These are phyloP conservation scores for Yamadazyma diddensiae DNA, from an alignment of 1,139 yeast genomes.

Conservation along the genomic window DNA sequence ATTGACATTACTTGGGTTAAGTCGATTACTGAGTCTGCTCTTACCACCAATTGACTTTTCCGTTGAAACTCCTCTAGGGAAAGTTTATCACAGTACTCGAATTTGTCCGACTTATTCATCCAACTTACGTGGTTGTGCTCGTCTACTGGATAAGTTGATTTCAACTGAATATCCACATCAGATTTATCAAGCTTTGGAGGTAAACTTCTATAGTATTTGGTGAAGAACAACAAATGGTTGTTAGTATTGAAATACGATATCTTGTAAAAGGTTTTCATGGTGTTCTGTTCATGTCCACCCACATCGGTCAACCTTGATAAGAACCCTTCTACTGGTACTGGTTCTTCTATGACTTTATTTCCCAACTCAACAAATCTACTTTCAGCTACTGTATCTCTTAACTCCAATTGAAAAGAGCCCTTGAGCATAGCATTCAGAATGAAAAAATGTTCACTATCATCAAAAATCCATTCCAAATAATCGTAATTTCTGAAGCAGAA, in stretches of 20 bases:
- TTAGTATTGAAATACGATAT: slow-evolving; percentile 63
- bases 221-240: slow-evolving; percentile 59
- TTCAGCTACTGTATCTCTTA: slow-evolving; percentile 40
- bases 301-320: slow-evolving; percentile 55
- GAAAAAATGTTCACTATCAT: slow-evolving; percentile 45
- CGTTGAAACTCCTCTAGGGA: slow-evolving; percentile 68
- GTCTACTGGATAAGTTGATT: slow-evolving; percentile 52
- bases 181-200: slow-evolving; percentile 54
- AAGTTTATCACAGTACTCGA: slow-evolving; percentile 46
- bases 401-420: slow-evolving; percentile 43
- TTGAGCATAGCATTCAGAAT: slow-evolving; percentile 28
- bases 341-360: slow-evolving; percentile 38
- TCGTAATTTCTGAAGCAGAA: slow-evolving; percentile 66
- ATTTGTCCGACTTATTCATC: slow-evolving; percentile 52
- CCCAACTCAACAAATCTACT: slow-evolving; percentile 3
- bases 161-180: slow-evolving; percentile 29
- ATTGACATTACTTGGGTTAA: slow-evolving; percentile 47
- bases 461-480: slow-evolving; percentile 70
- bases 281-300: slow-evolving; percentile 39
- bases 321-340: slow-evolving; percentile 75
- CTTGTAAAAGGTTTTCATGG: slow-evolving; percentile 49
- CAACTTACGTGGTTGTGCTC: slow-evolving; percentile 55
- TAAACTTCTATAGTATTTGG: slow-evolving; percentile 50
- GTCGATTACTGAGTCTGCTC: slow-evolving; percentile 63
- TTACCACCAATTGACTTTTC: slow-evolving; percentile 51